Evolutionary conservation across 2,329 filamentous ascomycete species (phyloP).

Genomic region (Xylariaceae sp.): DNA sequence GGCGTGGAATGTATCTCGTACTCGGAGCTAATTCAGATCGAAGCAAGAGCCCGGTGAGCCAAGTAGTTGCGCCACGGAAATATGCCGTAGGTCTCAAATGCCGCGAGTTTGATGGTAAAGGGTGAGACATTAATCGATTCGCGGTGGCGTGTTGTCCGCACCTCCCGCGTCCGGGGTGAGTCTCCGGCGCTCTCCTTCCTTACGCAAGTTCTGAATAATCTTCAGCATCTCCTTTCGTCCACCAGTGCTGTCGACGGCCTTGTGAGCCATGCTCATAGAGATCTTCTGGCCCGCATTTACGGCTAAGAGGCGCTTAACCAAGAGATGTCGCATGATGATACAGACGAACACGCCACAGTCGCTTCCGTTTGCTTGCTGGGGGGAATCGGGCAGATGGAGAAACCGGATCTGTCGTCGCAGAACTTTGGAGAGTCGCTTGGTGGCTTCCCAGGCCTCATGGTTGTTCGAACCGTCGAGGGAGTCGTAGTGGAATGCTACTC

Average conservation of each 20-base stretch:
- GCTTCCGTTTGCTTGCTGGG: conserved; percentile 85
- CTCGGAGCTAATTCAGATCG: background rate
- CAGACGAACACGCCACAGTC: conserved; percentile 97
- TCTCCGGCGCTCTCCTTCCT: conserved; percentile 75
- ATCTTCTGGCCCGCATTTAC: conserved; percentile 81
- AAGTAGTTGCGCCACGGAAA: background rate
- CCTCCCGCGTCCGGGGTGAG: conserved; percentile 32
- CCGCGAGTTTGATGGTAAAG: background rate
- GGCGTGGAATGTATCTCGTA: background rate
- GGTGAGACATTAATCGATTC: conserved; percentile 37
- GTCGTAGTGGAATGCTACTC: conserved; percentile 95
- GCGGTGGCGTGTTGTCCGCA: conserved; percentile 35
- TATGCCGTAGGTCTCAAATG: background rate
- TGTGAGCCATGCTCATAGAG: conserved; percentile 86
- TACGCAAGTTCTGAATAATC: conserved; percentile 80
- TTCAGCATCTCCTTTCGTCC: conserved; percentile 86
- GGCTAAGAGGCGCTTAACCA: conserved; percentile 74
- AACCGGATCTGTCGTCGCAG: conserved; percentile 66
- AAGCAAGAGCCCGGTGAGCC: background rate
- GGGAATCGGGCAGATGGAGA: conserved; percentile 75
- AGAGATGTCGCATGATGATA: conserved; percentile 87
- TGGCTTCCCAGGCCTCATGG: conserved; percentile 64
- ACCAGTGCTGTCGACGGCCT: conserved; percentile 71
- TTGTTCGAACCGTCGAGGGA: conserved; percentile 72
- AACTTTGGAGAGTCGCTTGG: conserved; percentile 63